Base-by-base conservation (phyloP, 768 basidiomycete genomes). In the Auricularia heimuer region DNA sequence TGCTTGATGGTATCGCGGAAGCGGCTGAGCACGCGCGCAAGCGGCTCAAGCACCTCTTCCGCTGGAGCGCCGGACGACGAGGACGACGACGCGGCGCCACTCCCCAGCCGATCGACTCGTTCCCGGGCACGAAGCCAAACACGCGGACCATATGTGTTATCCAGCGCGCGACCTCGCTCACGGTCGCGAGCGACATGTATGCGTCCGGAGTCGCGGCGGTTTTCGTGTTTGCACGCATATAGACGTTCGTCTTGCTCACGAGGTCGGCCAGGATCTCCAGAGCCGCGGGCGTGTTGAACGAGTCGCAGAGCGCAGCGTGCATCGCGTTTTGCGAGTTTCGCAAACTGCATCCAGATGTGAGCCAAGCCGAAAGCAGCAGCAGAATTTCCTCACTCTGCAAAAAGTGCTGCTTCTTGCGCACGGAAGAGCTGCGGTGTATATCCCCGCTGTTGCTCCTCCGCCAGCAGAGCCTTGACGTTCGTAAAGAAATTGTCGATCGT, bases 201-300 rank as follows among this genome's bases (percentile, higher is more conserved):
- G 80, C 76, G 64, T 91, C 88, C 44, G 84, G 73, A 35, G 78
- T 76, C 69, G 81, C 84, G 36, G 63, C 34, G 42, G 82, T 82
- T 45, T 83, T 84, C 37, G 82, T 71, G 64, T 85, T 90, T 29
- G 6, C 24, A 1, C 56, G 29, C 70, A 98, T 85, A 77, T 98
- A 99, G 37, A 93, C 80, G 74, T 98, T 98, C 6, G 90, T 86
- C 58, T 84, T 82, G 3, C 90, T 90, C 58, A 98, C 85, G 44
- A 98, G 79, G 66, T 94, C 89, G 12, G 89, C 82, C 18, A 98
- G 76, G 64, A 85, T 77, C 69, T 83, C 82, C 29, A 98, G 75
- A 0, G 94, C 95, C 18, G 78, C 81, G 2, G 94, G 93, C 0
- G 97, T 98, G 74, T 98, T 95, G 82, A 98, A 97, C 0, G 95